A percentile compares a stretch with the other conserved stretches of the same genome.
Conservation (phyloP, 2,329 filamentous ascomycete species). For the Oidium heveae region DNA sequence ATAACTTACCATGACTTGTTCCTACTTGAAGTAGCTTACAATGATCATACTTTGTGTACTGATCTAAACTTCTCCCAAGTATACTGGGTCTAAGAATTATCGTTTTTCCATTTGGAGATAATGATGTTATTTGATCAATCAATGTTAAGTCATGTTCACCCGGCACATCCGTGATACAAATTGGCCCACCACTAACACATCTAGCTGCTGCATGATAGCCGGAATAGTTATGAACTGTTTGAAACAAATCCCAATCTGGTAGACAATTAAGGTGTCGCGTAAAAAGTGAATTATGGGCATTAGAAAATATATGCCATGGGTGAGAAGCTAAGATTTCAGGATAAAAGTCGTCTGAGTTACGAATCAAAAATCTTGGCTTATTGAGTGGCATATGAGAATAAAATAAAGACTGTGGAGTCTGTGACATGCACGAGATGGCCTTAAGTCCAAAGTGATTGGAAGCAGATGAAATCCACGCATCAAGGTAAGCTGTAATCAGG, state of each 20-base stretch:
- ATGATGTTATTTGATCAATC: slow-evolving; percentile 58
- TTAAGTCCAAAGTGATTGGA: slow-evolving; percentile 54
- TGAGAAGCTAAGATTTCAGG: slow-evolving; percentile 59
- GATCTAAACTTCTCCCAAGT: slow-evolving; percentile 43
- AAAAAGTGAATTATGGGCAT: slow-evolving; percentile 68
- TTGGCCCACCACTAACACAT: slow-evolving; percentile 71
- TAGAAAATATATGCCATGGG: slow-evolving; percentile 86
- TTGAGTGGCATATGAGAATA: slow-evolving; percentile 58
- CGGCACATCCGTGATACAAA: slow-evolving; percentile 82
- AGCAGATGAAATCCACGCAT: slow-evolving; percentile 60
- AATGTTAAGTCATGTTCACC: slow-evolving; percentile 54
- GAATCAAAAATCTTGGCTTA: slow-evolving; percentile 45
- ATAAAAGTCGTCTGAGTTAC: slow-evolving; percentile 86
- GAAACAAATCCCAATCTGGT: slow-evolving; percentile 60
- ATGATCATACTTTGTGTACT: slow-evolving; percentile 56
- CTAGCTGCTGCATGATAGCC: slow-evolving; percentile 75
- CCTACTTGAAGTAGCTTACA: slow-evolving; percentile 49
- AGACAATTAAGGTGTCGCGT: slow-evolving; percentile 67
- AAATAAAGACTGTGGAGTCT: slow-evolving; percentile 66
- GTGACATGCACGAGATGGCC: slow-evolving; percentile 86
- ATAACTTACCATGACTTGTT: slow-evolving; percentile 15
- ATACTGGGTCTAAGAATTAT: slow-evolving; percentile 59
- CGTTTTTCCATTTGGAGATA: slow-evolving; percentile 44
- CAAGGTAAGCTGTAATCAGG: slow-evolving; percentile 53
- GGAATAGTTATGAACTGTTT: slow-evolving; percentile 40